Evolutionary conservation across 2,329 filamentous ascomycete species (phyloP), one percentile per base, ranked within the genome.

Genomic region (Lasiodiplodia sp.): DNA sequence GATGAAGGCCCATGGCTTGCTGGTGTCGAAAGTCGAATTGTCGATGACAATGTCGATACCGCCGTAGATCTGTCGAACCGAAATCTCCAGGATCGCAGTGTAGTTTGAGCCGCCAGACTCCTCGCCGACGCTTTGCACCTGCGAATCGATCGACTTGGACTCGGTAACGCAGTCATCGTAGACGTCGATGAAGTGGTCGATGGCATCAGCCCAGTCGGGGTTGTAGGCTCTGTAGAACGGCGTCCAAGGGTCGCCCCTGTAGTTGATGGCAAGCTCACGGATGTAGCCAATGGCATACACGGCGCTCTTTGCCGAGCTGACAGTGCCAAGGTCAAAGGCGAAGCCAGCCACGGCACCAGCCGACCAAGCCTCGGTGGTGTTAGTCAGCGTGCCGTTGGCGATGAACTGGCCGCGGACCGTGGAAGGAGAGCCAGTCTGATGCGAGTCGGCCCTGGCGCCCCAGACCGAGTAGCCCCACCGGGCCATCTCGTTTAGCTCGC

Each of bases 271-370:
- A 4, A 78, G 70, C 44, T 80, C 74, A 53, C 81, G 75, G 55
- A 79, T 79, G 66, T 82, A 80, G 1, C 81, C 82, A 31, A 83
- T 77, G 2, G 76, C 81, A 69, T 83, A 84, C 14, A 74, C 80
- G 10, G 82, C 77, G 3, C 78, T 78, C 70, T 71, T 71, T 28
- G 64, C 34, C 7, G 67, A 52, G 16, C 69, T 72, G 28, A 81
- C 72, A 5, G 64, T 70, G 3, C 80, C 80, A 18, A 83, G 71
- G 62, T 83, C 78, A 62, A 83, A 81, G 16, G 79, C 73, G 68
- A 82, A 73, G 3, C 78, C 81, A 4, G 78, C 73, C 37, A 83
- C 72, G 37, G 75, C 75, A 18, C 73, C 75, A 11, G 72, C 66
- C 14, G 71, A 68, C 74, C 78, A 81, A 18, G 69, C 63, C 8